Conservation (phyloP, 352 stramenopile genomes). For the Phytophthora fragariaefolia region DNA sequence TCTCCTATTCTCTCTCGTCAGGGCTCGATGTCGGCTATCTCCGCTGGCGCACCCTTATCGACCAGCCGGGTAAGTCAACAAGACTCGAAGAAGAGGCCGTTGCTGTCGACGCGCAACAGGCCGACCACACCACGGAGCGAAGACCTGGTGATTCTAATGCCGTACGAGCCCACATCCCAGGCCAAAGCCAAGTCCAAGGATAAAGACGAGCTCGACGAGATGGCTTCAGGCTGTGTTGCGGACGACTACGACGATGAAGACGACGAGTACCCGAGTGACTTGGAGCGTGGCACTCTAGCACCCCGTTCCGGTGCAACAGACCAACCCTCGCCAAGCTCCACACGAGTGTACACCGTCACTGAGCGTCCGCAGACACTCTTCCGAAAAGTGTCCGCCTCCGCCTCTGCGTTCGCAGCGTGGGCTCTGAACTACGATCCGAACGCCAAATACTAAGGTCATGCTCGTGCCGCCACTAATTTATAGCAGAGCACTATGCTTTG, state of each 20-base stretch:
- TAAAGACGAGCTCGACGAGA: background rate
- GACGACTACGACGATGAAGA: background rate
- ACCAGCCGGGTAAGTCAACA: constrained; percentile 9
- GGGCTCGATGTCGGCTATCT: constrained; percentile 33
- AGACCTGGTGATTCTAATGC: constrained; percentile 45
- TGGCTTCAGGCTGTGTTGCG: background rate
- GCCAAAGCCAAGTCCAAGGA: too few relatives aligned
- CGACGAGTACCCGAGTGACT: background rate
- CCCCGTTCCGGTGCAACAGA: background rate
- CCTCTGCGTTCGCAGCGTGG: constrained; percentile 40
- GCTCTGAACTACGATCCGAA: constrained; percentile 45
- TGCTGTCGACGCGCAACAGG: constrained; percentile 16
- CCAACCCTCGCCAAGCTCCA: background rate
- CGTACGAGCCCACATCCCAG: constrained; percentile 12
- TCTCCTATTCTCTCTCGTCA: constrained; percentile 33
- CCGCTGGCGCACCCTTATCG: constrained; percentile 20
- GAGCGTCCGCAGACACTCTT: constrained; percentile 36
- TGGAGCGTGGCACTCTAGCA: background rate
- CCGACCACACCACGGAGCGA: constrained; percentile 37
- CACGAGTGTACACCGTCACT: constrained; percentile 39
- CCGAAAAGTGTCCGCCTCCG: constrained; percentile 37
- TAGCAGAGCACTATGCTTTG: background rate
- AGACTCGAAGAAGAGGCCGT: constrained; percentile 12
- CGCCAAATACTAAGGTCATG: constrained; percentile 32
- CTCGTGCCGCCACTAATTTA: constrained; percentile 7